These are phyloP conservation scores for Neurospora pannonica DNA, from an alignment of 495 filamentous ascomycete genomes.

Conservation along the genomic window DNA sequence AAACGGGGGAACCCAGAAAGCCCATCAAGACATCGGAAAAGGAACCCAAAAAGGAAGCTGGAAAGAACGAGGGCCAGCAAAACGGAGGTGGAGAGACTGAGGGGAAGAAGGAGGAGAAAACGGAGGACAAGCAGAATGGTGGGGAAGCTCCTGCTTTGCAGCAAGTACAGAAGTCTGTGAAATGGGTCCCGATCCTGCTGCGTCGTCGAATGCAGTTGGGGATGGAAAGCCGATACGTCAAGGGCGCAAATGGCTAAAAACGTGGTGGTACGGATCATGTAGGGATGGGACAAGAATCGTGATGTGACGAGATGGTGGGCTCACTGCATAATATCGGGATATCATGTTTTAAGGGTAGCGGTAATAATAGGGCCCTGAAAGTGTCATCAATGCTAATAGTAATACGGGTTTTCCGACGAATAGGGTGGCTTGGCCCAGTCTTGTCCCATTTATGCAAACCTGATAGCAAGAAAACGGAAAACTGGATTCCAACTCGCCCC, in stretches of 20 bases:
- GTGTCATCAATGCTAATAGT: not conserved
- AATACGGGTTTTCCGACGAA: not conserved
- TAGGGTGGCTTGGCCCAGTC: not conserved
- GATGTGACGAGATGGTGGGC: not conserved
- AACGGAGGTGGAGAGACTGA: conserved; percentile 11
- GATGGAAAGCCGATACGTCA: conserved; percentile 33
- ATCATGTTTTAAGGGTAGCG: not conserved
- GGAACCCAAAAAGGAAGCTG: not conserved
- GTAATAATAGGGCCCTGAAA: not conserved
- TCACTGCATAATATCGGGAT: not conserved
- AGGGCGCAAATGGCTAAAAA: conserved; percentile 9
- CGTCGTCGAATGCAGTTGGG: conserved; percentile 23
- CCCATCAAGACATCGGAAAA: not conserved
- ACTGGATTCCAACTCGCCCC: not conserved
- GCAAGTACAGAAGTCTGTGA: not conserved
- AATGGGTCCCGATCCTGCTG: conserved; percentile 23
- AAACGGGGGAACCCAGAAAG: not conserved
- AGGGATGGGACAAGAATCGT: not conserved
- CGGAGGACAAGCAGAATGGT: conserved; percentile 1
- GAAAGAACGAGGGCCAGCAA: not conserved
- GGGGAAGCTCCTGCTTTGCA: not conserved
- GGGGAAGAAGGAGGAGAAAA: not conserved
- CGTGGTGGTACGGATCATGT: not conserved
- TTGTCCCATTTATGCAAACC: not conserved
- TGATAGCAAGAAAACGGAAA: not conserved